Conservation (phyloP, 2,329 filamentous ascomycete species). For the Monosporascus sp. region DNA sequence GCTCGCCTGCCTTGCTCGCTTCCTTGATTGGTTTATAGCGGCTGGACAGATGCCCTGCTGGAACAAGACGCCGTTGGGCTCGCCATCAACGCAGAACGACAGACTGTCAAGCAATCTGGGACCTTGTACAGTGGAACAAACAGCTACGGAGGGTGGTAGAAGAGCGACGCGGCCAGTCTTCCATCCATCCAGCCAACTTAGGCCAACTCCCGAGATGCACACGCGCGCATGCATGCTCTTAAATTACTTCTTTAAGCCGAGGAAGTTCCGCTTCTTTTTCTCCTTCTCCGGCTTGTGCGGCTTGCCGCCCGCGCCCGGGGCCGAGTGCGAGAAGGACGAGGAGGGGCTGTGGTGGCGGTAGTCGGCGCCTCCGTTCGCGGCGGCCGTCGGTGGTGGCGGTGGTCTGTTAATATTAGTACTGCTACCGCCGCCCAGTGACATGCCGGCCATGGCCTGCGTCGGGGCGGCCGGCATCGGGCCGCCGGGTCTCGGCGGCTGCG, state of each 20-base stretch:
- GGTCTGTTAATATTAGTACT: neutral
- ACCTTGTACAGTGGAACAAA: too few species aligned
- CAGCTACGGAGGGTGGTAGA: too few species aligned
- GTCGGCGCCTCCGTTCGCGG: conserved; percentile 8
- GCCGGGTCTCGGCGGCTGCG: conserved; percentile 17
- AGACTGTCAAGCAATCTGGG: too few species aligned
- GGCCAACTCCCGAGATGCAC: too few species aligned
- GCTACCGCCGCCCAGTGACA: conserved; percentile 17
- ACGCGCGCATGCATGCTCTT: neutral
- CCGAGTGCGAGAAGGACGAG: neutral
- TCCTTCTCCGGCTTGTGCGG: conserved; percentile 48
- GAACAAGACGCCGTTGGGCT: too few species aligned
- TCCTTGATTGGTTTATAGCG: too few species aligned
- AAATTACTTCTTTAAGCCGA: conserved; percentile 52
- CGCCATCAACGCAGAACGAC: too few species aligned
- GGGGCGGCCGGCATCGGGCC: conserved; percentile 14
- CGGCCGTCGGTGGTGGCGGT: neutral
- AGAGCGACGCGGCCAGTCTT: too few species aligned
- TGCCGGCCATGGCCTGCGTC: neutral
- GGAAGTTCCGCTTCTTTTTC: conserved; percentile 57
- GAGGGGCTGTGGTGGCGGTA: conserved; percentile 23
- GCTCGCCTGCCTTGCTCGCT: too few species aligned
- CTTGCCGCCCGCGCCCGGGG: conserved; percentile 26
- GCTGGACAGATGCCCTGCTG: too few species aligned
- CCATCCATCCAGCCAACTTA: too few species aligned